These are phyloP conservation scores for Lasiodiplodia theobromae DNA, from an alignment of 2,329 filamentous ascomycete genomes.

Conservation along the genomic window DNA sequence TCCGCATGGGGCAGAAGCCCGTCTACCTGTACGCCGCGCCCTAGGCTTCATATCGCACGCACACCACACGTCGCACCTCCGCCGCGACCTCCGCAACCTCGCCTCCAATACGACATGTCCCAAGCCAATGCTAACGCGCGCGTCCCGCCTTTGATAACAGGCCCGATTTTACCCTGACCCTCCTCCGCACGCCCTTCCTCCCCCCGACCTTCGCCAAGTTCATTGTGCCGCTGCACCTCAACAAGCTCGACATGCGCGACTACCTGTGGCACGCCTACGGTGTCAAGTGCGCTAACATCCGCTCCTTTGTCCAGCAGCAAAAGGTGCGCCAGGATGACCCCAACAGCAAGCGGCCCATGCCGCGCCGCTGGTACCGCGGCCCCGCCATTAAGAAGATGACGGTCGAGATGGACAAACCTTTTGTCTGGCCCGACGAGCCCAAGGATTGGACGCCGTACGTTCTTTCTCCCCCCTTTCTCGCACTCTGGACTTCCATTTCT, in stretches of 20 bases:
- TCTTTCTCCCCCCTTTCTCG: neutral
- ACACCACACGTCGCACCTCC: neutral
- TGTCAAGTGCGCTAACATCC: conserved; percentile 74
- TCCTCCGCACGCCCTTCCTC: conserved; percentile 75
- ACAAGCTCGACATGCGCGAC: conserved; percentile 95
- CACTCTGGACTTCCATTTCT: too few relatives aligned
- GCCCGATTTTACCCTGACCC: conserved; percentile 79
- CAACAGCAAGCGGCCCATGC: conserved; percentile 48
- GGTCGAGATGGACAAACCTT: conserved; percentile 84
- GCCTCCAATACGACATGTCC: neutral
- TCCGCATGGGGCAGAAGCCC: conserved; percentile 51
- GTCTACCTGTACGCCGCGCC: conserved; percentile 54
- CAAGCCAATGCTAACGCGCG: neutral
- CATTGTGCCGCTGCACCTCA: conserved; percentile 87
- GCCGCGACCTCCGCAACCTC: neutral
- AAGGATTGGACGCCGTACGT: conserved; percentile 65
- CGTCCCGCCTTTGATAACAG: conserved; percentile 56
- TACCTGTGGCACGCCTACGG: conserved; percentile 89
- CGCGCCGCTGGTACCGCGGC: conserved; percentile 71
- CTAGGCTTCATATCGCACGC: neutral
- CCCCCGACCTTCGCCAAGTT: conserved; percentile 87
- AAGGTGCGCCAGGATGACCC: conserved; percentile 62
- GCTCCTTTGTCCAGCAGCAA: conserved; percentile 79
- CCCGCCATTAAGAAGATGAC: conserved; percentile 89
- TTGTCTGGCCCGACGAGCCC: conserved; percentile 82